Evolutionary conservation across 2,329 filamentous ascomycete genomes (phyloP), one percentile per base, ranked within the genome.

Genomic region (Amesomyces nigricolor): DNA sequence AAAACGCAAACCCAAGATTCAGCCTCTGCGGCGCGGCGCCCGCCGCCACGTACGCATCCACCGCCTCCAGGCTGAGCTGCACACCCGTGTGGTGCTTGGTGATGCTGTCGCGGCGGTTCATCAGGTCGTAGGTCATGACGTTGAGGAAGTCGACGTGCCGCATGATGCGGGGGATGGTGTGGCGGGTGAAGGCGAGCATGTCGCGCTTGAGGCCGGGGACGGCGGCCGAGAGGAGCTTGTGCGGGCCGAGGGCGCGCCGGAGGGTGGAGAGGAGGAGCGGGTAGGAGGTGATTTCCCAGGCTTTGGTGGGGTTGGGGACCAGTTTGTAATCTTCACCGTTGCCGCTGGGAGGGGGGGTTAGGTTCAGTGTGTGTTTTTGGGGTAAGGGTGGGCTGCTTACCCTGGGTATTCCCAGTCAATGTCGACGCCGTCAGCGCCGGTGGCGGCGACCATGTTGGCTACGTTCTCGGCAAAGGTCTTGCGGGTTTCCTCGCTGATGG

Each of bases 71-170:
- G 8, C 83, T 82, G 11, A 73, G 75, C 48, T 73, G 63, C 22
- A 87, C 71, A 5, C 82, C 81, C 9, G 78, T 80, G 63, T 88
- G 85, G 65, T 89, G 86, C 29, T 75, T 77, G 2, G 86, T 89
- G 17, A 75, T 68, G 48, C 73, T 80, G 66, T 88, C 82, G n/a
- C 87, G 80, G 10, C 86, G 82, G 70, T 88, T 88, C 78, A 87
- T 85, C 47, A 89, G 66, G 65, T 89, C 86, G 66, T 89, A 89
- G 0, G 79, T 77, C 85, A 88, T 88, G 60, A 89, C 71, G 64
- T 88, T 88, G 64, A 88, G 74, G 64, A 83, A 85, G 65, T 89
- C 83, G 16, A 88, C 77, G 1, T 75, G 73, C 11, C 71, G 66
- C 72, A 79, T 80, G 61, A 88, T 86, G 54, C 74, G 70, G 1